These are phyloP conservation scores for Eragrostis nindensis DNA, from an alignment of 176 grass and related monocot genomes.

Conservation along the genomic window DNA sequence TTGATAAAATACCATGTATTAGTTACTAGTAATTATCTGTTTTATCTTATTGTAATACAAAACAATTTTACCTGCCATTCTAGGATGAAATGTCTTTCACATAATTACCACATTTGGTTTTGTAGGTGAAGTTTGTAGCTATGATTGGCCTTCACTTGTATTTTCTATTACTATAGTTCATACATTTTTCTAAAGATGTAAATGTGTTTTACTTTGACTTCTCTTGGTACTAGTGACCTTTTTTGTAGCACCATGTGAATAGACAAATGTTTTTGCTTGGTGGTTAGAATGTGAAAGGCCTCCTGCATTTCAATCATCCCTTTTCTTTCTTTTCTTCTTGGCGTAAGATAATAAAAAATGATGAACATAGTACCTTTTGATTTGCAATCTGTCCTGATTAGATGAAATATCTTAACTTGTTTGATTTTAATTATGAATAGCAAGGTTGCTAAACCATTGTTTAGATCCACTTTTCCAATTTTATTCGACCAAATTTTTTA, in stretches of 20 bases:
- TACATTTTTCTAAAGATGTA: not conserved
- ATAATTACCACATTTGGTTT: constrained; percentile 1
- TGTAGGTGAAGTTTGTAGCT: not conserved
- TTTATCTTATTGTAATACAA: not conserved
- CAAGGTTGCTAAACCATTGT: not conserved
- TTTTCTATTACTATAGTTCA: not conserved
- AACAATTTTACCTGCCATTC: not conserved
- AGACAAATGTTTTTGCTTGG: not conserved
- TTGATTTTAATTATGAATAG: not conserved
- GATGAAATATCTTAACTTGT: not conserved
- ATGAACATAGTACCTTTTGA: not conserved
- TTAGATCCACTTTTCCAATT: not conserved
- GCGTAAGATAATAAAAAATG: not conserved
- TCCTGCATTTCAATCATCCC: not conserved
- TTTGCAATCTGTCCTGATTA: not conserved
- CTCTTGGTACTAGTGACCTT: not conserved
- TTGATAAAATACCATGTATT: not conserved
- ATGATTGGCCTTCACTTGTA: not conserved
- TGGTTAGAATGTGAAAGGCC: not conserved
- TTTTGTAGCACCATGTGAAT: not conserved
- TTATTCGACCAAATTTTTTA: not conserved
- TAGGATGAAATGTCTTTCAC: not conserved
- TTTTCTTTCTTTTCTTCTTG: not conserved
- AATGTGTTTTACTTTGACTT: not conserved
- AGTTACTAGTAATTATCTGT: not conserved